Evolutionary conservation across 345 rosid species (phyloP).

Genomic region (Populus euphratica): DNA sequence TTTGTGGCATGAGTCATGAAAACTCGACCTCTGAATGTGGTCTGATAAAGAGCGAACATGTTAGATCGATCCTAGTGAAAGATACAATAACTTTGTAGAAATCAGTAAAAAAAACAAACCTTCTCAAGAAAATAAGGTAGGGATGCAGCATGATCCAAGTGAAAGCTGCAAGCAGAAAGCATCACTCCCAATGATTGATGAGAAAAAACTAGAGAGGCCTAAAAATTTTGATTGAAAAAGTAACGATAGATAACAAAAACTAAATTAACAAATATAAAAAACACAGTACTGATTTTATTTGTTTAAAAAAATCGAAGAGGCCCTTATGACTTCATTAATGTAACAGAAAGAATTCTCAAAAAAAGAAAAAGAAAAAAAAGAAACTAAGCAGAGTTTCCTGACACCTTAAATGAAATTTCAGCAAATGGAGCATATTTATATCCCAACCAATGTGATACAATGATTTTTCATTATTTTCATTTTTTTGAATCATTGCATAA

Average conservation of each 20-base stretch:
- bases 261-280: no score
- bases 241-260: neutral
- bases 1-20: conserved; percentile 99
- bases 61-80: conserved; percentile 3
- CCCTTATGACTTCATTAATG: no score
- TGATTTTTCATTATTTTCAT: no score
- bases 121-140: conserved; percentile 90
- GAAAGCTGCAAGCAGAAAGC: conserved; percentile 67
- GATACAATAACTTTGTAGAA: neutral
- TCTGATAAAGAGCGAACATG: conserved; percentile 36
- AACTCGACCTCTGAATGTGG: conserved; percentile 83
- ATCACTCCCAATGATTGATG: neutral
- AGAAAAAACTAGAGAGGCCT: neutral
- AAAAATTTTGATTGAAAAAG: neutral
- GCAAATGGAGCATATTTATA: no score
- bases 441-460: no score
- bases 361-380: no score
- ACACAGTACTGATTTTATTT: no score
- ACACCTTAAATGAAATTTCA: no score
- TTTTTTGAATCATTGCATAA: no score
- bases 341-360: no score
- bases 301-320: no score
- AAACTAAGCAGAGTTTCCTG: no score
- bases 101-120: conserved; percentile 40
- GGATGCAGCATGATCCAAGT: conserved; percentile 98